Conservation (phyloP, 2,329 filamentous ascomycete genomes). For the Grosmannia huntii region DNA sequence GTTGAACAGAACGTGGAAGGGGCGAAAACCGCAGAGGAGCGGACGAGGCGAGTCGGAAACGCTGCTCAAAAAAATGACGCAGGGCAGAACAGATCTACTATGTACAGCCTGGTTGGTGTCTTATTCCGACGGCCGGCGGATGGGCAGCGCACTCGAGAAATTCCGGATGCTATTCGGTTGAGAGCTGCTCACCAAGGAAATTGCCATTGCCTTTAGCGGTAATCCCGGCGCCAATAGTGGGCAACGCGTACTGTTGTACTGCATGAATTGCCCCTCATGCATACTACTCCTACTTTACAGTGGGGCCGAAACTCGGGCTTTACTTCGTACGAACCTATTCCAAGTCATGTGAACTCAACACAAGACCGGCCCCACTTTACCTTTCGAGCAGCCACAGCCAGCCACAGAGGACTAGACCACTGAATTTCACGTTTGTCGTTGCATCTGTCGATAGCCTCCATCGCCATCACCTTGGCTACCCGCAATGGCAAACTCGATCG, state of each 20-base stretch:
- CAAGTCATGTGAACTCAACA: not conserved
- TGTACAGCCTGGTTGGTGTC: not conserved
- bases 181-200: not conserved
- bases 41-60: not conserved
- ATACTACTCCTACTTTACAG: not conserved
- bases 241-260: not conserved
- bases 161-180: not conserved
- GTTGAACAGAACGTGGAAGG: not conserved
- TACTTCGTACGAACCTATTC: not conserved
- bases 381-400: not conserved
- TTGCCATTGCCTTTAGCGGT: not conserved
- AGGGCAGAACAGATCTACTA: not conserved
- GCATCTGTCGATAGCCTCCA: not conserved
- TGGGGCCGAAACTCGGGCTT: not conserved
- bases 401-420: not conserved
- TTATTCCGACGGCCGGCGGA: not conserved
- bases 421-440: not conserved
- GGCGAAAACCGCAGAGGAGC: not conserved
- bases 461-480: not conserved
- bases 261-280: not conserved
- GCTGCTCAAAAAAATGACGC: not conserved
- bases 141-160: not conserved
- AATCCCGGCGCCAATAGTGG: not conserved
- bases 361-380: not conserved
- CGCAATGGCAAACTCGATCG: conserved; percentile 30